These are phyloP conservation scores for Albatrellus ellisii DNA, from an alignment of 768 basidiomycete genomes.

Conservation along the genomic window DNA sequence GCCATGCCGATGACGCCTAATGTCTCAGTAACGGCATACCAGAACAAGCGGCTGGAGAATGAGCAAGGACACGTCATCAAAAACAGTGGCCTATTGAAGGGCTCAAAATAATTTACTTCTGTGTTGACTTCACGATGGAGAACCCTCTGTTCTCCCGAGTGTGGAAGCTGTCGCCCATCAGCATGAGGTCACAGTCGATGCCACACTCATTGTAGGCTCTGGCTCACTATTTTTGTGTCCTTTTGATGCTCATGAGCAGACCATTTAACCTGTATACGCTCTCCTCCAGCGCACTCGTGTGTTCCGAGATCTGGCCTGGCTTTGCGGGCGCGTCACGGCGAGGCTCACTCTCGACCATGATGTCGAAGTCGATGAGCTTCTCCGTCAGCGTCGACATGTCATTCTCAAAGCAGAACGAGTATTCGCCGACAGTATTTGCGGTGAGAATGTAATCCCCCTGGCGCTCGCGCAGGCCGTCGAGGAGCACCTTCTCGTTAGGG, in stretches of 20 bases:
- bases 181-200: background rate
- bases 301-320: slow-evolving; percentile 78
- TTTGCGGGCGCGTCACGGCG: slow-evolving; percentile 81
- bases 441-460: slow-evolving; percentile 98
- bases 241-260: slow-evolving; percentile 78
- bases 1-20: slow-evolving; percentile 77
- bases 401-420: slow-evolving; percentile 96
- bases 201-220: background rate
- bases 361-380: slow-evolving; percentile 91
- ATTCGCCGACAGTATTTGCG: slow-evolving; percentile 83
- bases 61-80: slow-evolving; percentile 6
- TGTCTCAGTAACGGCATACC: slow-evolving; percentile 82
- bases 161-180: slow-evolving; percentile 53
- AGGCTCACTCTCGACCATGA: slow-evolving; percentile 98
- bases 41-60: slow-evolving; percentile 65
- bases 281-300: slow-evolving; percentile 89
- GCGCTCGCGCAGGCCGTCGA: slow-evolving; percentile 80
- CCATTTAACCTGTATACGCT: slow-evolving; percentile 86
- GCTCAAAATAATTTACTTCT: slow-evolving; percentile 39
- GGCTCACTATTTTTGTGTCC: slow-evolving; percentile 87
- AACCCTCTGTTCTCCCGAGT: slow-evolving; percentile 92
- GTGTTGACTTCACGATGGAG: slow-evolving; percentile 81
- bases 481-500: slow-evolving; percentile 75
- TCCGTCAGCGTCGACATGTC: slow-evolving; percentile 91
- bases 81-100: background rate